These are phyloP conservation scores for Monilinia polystroma DNA, from an alignment of 2,329 filamentous ascomycete species.

Conservation along the genomic window DNA sequence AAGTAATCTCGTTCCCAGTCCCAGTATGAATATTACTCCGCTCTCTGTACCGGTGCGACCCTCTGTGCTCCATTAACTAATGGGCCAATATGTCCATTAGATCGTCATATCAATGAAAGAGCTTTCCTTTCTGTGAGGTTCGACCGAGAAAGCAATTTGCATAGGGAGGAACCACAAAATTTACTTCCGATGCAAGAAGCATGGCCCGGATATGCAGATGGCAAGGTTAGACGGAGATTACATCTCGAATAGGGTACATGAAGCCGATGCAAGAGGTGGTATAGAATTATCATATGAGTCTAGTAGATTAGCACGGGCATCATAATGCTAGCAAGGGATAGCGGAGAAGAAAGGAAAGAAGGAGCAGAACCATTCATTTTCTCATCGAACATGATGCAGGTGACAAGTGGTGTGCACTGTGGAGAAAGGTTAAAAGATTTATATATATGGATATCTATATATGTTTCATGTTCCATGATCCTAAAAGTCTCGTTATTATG, in stretches of 20 bases:
- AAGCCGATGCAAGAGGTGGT: conserved; percentile 6
- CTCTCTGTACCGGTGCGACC: conserved; percentile 8
- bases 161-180: conserved; percentile 21
- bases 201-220: conserved; percentile 18
- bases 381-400: background rate
- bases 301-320: background rate
- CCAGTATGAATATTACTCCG: background rate
- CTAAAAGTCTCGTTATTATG: background rate
- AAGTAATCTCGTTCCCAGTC: conserved; percentile 8
- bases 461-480: conserved; percentile 3
- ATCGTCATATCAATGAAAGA: conserved; percentile 19
- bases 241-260: conserved; percentile 12
- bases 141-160: conserved; percentile 19
- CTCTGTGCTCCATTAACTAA: conserved; percentile 5
- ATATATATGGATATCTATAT: background rate
- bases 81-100: background rate
- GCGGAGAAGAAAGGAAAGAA: background rate
- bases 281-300: conserved; percentile 14
- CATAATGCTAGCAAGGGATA: background rate
- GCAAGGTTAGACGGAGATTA: conserved; percentile 24
- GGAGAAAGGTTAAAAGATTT: conserved; percentile 2
- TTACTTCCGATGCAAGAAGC: conserved; percentile 10
- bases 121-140: conserved; percentile 14
- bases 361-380: conserved; percentile 3
- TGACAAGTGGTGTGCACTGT: background rate